Conservation (phyloP, 805 yeast species). For the Saturnispora bothae region DNA sequence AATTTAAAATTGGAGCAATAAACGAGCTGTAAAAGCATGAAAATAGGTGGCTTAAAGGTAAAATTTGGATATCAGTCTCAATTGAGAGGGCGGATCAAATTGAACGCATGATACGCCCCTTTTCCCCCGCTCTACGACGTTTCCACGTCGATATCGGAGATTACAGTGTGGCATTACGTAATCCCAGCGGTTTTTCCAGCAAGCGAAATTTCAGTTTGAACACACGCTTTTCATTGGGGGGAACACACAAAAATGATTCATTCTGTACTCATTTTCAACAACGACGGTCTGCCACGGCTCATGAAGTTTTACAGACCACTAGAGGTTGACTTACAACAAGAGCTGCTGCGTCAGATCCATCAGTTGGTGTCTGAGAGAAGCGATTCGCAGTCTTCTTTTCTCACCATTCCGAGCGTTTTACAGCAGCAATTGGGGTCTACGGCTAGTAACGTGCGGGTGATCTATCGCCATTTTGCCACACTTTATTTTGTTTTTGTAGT, state of each 20-base stretch:
- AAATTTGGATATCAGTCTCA: too few species aligned
- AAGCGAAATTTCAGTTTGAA: too few species aligned
- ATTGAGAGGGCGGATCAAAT: too few species aligned
- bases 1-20: too few species aligned
- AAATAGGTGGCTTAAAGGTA: too few species aligned
- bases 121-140: too few species aligned
- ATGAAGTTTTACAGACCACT: conserved; percentile 89
- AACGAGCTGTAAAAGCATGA: too few species aligned
- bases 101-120: too few species aligned
- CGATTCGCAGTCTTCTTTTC: conserved; percentile 73
- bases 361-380: conserved; percentile 63
- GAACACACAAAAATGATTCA: conserved; percentile 23
- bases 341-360: conserved; percentile 72
- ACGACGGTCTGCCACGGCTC: conserved; percentile 80
- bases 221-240: too few species aligned
- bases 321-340: conserved; percentile 71
- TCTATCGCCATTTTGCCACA: conserved; percentile 91
- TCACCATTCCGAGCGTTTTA: conserved; percentile 75
- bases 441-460: conserved; percentile 70
- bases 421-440: conserved; percentile 28
- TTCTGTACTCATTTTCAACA: conserved; percentile 43
- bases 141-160: too few species aligned
- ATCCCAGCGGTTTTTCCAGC: too few species aligned
- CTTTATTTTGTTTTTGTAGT: conserved; percentile 92
- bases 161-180: too few species aligned